A percentile compares a stretch with the other conserved stretches of the same genome.
Evolutionary conservation across 805 yeast genomes (phyloP).

Genomic region (Spathaspora boniae): DNA sequence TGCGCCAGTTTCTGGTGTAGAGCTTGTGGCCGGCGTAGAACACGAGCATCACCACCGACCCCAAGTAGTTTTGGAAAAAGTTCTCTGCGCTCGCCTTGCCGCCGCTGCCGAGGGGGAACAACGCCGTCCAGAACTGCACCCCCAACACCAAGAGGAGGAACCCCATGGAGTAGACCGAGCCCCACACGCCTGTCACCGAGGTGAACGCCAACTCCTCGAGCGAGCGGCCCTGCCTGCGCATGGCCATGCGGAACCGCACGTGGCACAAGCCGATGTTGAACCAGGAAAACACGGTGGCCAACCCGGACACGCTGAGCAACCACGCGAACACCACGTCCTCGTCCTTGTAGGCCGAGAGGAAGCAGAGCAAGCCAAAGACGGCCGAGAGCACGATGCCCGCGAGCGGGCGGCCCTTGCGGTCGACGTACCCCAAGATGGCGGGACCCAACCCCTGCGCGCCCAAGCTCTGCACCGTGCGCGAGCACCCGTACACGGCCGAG

Average conservation of each 20-base stretch:
- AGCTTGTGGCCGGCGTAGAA: constrained; percentile 41
- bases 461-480: constrained; percentile 64
- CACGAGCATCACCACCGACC: constrained; percentile 27
- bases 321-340: constrained; percentile 35
- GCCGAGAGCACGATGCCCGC: constrained; percentile 32
- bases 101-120: constrained; percentile 33
- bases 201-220: constrained; percentile 32
- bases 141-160: constrained; percentile 31
- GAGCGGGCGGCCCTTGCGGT: constrained; percentile 40
- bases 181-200: constrained; percentile 34
- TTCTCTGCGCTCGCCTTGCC: constrained; percentile 25
- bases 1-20: constrained; percentile 28
- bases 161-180: constrained; percentile 32
- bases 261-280: constrained; percentile 38
- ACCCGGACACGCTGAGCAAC: constrained; percentile 39
- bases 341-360: constrained; percentile 29
- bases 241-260: constrained; percentile 39
- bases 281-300: constrained; percentile 42
- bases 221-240: constrained; percentile 29
- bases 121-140: constrained; percentile 37
- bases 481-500: constrained; percentile 69
- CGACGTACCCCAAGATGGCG: constrained; percentile 35
- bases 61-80: constrained; percentile 40
- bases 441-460: constrained; percentile 74
- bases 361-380: constrained; percentile 37